A percentile compares a stretch with the other conserved stretches of the same genome.
Conservation (phyloP, 257 asterid genomes). For the Cruciata laevipes region DNA sequence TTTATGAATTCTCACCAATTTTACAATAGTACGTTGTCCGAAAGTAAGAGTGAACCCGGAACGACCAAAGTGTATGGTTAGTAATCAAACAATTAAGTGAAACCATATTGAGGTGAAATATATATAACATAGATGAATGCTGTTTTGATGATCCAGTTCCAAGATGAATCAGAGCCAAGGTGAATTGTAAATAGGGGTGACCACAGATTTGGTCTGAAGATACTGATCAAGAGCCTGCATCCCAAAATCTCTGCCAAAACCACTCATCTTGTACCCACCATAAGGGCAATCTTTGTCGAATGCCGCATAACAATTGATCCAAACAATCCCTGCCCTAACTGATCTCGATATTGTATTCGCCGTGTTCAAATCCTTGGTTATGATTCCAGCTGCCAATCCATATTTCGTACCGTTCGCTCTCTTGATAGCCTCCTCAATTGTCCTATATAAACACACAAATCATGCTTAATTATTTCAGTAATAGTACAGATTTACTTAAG, state of each 20-base stretch:
- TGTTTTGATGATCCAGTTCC: background rate
- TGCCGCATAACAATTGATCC: conserved; percentile 61
- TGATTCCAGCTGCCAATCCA: conserved; percentile 70
- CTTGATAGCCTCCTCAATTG: conserved; percentile 55
- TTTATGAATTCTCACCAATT: no score
- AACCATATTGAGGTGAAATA: no score
- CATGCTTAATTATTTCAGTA: no score
- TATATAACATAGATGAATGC: no score
- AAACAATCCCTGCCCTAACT: conserved; percentile 52
- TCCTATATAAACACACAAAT: conserved; percentile 20
- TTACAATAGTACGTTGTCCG: no score
- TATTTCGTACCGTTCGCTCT: conserved; percentile 56
- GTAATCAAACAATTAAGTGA: no score
- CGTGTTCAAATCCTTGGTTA: conserved; percentile 55
- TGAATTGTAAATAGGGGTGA: conserved; percentile 53
- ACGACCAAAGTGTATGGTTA: no score
- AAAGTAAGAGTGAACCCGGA: no score
- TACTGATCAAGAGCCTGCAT: conserved; percentile 43
- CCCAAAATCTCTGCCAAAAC: conserved; percentile 66
- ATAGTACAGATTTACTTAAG: no score
- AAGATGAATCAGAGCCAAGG: conserved; percentile 27
- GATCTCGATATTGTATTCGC: conserved; percentile 68
- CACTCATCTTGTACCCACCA: conserved; percentile 80
- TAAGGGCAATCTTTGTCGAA: conserved; percentile 43
- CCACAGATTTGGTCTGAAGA: conserved; percentile 51